Evolutionary conservation across 2,329 filamentous ascomycete species (phyloP), one percentile per base, ranked within the genome.

Genomic region (Orbilia javanica): DNA sequence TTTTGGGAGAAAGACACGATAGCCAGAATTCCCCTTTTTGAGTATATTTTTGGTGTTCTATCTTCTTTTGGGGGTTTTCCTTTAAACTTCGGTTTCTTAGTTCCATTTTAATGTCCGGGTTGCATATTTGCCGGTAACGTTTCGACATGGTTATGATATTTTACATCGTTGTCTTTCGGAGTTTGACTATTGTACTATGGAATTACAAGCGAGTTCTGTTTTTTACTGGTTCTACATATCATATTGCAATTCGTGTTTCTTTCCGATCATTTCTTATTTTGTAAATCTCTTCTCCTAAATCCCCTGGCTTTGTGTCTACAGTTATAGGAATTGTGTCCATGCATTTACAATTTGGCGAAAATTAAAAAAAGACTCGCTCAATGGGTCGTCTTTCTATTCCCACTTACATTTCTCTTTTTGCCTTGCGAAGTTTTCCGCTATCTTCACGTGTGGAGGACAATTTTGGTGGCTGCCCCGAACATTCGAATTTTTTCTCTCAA

Each of bases 1-100:
- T 62, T 80, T 80, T 76, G 75, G 75, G 34, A 77, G 73, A 60
- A 80, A 80, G 67, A 66, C 74, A 64, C 29, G 74, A 72, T 78
- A 72, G 62, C 53, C 39, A 48, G 39, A 39, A 53, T 65, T 29
- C 62, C 22, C 46, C 44, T 68, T 62, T 69, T 65, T 34, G 20
- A 60, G 22, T 50, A 62, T 67, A 20, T 42, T 57, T 63, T 72
- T 55, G 67, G 62, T 71, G 50, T 72, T 68, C 31, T 55, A 72
- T 72, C 18, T 74, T 73, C 68, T 36, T 65, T 64, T 18, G 36
- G 70, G 63, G 50, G 53, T 39, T 31, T 63, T 66, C 52, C 52
- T 60, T 74, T 67, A 52, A 52, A 74, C 62, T 55, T 74, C 31
- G 63, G 70, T 50, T 66, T 55, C 63, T 74, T 74, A 67, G 70